Evolutionary conservation across 805 yeast genomes (phyloP), one percentile per base, ranked within the genome.

Genomic region (Suhomyces sp.): DNA sequence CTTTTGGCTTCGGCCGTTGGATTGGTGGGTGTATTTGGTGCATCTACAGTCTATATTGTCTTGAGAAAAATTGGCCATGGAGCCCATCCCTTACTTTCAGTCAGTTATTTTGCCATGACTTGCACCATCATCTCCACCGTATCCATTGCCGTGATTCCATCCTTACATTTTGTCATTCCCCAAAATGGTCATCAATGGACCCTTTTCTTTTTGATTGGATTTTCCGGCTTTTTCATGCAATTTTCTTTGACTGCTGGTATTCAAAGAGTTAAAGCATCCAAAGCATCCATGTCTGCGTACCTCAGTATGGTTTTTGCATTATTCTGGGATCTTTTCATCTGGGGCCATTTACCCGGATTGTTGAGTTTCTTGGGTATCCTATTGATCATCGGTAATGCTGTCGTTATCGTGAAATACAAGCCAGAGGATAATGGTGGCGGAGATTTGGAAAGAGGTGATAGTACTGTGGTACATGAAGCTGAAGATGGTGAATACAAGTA

Each of bases 171-270:
- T 54, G 76, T 70, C 39, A 46, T 74, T 1, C 95, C 95, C 1
- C 72, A 69, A 12, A 73, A 75, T n/a, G 19, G 46, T 1, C 65
- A 64, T 48, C 91, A 86, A 56, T 85, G 95, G 93, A 44, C 63
- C 2, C 60, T 84, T 14, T 72, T 88, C 43, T 36, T 62, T 1
- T 53, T 72, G 15, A 70, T 87, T 39, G 95, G 96, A 2, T 42
- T 82, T 2, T 72, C 84, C 35, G 97, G 97, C 0, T 90, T 88
- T 58, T 60, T 79, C 40, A 83, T 83, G 81, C 96, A 90, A 56
- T 81, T 79, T 50, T 63, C 81, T 23, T 59, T 85, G 31, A 85
- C 96, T 0, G 78, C 86, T 6, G 96, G 96, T 1, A 74, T 88
- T 33, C 95, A 87, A 55, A 68, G 86, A 36, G 95, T 85, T 43